These are phyloP conservation scores for Colletotrichum sp. DNA, from an alignment of 2,329 filamentous ascomycete genomes.

Conservation along the genomic window DNA sequence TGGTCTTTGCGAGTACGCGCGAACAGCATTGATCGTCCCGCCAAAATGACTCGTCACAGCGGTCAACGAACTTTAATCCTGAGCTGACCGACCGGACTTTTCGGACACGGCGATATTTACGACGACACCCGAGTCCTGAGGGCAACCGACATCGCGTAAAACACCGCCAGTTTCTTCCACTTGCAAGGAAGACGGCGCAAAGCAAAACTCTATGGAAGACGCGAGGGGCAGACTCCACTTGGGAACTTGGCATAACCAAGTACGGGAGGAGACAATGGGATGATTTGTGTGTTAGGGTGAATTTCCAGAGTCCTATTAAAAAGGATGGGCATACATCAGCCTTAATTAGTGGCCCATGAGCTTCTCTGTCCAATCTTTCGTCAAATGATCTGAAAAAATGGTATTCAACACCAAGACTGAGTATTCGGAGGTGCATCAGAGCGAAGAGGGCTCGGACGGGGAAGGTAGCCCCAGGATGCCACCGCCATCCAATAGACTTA, in stretches of 20 bases:
- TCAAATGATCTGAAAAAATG: background rate
- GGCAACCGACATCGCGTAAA: background rate
- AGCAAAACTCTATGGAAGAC: background rate
- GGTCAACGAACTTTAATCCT: background rate
- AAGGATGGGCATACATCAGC: background rate
- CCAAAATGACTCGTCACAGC: background rate
- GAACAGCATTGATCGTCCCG: background rate
- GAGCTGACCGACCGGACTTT: background rate
- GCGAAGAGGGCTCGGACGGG: background rate
- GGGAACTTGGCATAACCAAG: background rate
- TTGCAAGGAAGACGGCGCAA: background rate
- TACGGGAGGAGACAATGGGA: background rate
- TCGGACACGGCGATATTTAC: background rate
- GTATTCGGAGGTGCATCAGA: background rate
- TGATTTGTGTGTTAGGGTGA: background rate
- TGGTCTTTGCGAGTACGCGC: background rate
- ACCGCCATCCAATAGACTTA: background rate
- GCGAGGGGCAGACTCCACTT: background rate
- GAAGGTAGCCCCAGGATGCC: background rate
- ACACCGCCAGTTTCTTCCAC: background rate
- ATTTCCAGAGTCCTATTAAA: background rate
- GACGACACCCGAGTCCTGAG: background rate
- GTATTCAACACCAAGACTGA: background rate
- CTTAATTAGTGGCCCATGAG: accelerated
- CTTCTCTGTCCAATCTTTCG: background rate